Conservation (phyloP, 352 stramenopile species). For the Phytophthora europaea region DNA sequence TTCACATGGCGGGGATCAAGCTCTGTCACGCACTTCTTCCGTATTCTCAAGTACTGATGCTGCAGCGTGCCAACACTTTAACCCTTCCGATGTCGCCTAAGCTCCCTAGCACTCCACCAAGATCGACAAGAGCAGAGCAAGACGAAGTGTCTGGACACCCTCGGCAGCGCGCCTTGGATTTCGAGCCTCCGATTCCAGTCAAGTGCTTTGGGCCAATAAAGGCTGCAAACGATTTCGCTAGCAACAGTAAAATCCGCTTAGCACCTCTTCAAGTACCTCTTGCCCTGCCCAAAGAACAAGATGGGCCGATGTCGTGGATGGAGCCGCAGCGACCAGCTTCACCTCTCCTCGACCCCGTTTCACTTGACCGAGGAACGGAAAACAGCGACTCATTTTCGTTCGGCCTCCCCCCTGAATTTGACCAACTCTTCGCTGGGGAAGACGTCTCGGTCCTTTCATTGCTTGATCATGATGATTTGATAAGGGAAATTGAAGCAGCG, state of each 20-base stretch:
- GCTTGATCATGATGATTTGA: slow-evolving; percentile 57
- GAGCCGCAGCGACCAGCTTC: slow-evolving; percentile 10
- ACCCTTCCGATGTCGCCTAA: not conserved
- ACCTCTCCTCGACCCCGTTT: slow-evolving; percentile 16
- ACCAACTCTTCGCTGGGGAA: slow-evolving; percentile 40
- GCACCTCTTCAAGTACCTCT: slow-evolving; percentile 21
- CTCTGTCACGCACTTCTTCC: slow-evolving; percentile 68
- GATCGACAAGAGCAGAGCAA: not conserved
- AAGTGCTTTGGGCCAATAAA: slow-evolving; percentile 23
- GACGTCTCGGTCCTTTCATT: slow-evolving; percentile 51
- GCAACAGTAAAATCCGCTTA: slow-evolving; percentile 40
- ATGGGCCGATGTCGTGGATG: slow-evolving; percentile 9
- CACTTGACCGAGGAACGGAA: slow-evolving; percentile 10
- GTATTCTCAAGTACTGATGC: slow-evolving; percentile 66
- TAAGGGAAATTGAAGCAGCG: slow-evolving; percentile 74
- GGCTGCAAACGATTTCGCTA: slow-evolving; percentile 3
- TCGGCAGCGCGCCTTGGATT: slow-evolving; percentile 6
- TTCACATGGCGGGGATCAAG: slow-evolving; percentile 56
- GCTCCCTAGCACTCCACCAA: not conserved
- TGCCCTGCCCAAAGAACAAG: slow-evolving; percentile 6
- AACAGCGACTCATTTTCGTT: slow-evolving; percentile 8
- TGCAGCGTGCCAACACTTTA: slow-evolving; percentile 39
- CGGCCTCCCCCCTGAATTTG: slow-evolving; percentile 39
- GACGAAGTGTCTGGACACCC: not conserved
- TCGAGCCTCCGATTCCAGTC: slow-evolving; percentile 10